Base-by-base conservation (phyloP, 78 protist species). In the Chrysochromulina tobinii region DNA sequence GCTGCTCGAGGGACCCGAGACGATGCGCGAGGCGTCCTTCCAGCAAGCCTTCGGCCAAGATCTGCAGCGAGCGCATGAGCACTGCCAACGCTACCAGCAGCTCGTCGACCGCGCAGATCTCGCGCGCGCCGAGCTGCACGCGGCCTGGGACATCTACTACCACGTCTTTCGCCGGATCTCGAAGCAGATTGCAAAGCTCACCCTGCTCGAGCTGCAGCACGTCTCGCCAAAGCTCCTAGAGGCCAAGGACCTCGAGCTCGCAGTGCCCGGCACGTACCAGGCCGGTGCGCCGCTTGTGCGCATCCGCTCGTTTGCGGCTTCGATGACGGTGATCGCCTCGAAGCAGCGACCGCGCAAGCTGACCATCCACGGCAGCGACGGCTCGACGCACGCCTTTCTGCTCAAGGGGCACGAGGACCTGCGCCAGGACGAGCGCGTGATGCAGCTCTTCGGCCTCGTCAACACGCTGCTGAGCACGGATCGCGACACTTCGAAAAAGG, bases 321-420 rank as follows among this genome's bases (percentile, higher is more conserved):
- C 81, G 5, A 97, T 99, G 50, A 11, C 18, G 0, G 99, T 99
- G 57, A 98, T 99, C 91, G 89, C 96, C 21, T 95, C 99, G 25
- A 99, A 99, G 95, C 99, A 99, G 94, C 94, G 99, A 23, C 99
- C 99, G 73, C 87, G 99, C 57, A 88, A 94, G 93, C 75, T 98
- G 55, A 92, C 95, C 73, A 79, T 99, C 55, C 18, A 5, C 23
- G 89, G 90, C 90, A 27, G n/a, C 90, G 84, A 86, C 88, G 85
- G 94, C 55, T 14, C 0, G 18, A 11, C 8, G 38, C 97, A 97
- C 89, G 53, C 86, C 73, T 99, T 95, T 97, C 89, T 98, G 58
- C 97, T 99, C 81, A 99, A 93, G 90, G 99, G 99, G 54, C 98
- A 98, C 94, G 99, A 99, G 87, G 87, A 79, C 87, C 51, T 79